Percentiles rank a stretch among this genome's conserved stretches.
Evolutionary conservation across 169 alveolate genomes (phyloP).

Genomic region (Toxoplasma gondii): DNA sequence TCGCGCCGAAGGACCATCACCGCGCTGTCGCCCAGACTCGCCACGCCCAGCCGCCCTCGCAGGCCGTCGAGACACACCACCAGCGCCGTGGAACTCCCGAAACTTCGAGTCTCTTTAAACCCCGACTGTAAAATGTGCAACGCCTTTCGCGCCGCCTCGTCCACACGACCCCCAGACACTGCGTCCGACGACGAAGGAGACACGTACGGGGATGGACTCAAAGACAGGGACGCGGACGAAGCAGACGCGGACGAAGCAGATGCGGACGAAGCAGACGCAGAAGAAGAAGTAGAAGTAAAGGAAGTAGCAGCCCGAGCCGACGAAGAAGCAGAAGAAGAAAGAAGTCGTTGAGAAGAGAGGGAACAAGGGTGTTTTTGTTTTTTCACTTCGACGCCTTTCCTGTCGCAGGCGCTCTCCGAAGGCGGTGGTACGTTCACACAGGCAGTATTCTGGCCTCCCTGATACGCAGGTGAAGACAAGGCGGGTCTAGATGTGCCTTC

Average conservation of each 20-base stretch:
- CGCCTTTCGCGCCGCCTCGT: constrained; percentile 47
- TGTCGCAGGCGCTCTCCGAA: too few relatives aligned
- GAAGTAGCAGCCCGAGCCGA: neutral
- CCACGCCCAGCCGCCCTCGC: constrained; percentile 72
- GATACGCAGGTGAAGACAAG: too few relatives aligned
- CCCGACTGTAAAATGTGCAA: constrained; percentile 50
- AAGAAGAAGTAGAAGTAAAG: neutral
- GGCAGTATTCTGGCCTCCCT: too few relatives aligned
- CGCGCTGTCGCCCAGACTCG: constrained; percentile 77
- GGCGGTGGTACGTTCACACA: too few relatives aligned
- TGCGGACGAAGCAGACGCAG: neutral
- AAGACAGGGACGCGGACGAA: neutral
- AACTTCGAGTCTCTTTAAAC: constrained; percentile 72
- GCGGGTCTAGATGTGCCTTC: too few relatives aligned
- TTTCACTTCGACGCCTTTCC: too few relatives aligned
- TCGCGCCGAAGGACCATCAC: constrained; percentile 74
- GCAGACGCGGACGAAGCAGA: neutral
- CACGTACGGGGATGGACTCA: neutral
- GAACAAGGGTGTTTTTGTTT: too few relatives aligned
- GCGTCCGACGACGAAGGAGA: neutral
- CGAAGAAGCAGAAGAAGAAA: neutral
- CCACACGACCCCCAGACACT: neutral
- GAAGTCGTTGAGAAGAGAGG: neutral
- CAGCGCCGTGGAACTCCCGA: constrained; percentile 78
- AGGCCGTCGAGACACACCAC: constrained; percentile 73